Conservation (phyloP, 2,329 filamentous ascomycete species). For the Arachnopeziza araneosa region DNA sequence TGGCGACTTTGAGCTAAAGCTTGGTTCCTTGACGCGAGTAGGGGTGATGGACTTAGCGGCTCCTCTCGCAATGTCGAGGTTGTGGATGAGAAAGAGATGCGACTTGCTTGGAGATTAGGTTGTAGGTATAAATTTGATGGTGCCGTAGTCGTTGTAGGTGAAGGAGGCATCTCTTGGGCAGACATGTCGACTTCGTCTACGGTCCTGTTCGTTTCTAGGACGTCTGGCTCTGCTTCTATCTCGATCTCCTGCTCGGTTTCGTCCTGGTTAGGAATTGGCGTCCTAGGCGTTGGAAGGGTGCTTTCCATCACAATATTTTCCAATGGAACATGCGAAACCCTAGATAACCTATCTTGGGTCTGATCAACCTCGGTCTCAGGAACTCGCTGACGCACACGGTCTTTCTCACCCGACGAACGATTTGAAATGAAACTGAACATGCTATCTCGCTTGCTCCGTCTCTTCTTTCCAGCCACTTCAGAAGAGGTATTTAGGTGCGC, state of each 20-base stretch:
- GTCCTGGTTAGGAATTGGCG: background rate
- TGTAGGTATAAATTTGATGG: background rate
- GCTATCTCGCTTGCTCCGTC: background rate
- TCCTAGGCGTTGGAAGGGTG: background rate
- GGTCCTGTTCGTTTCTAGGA: background rate
- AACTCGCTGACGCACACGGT: background rate
- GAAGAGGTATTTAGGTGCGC: background rate
- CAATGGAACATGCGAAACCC: background rate
- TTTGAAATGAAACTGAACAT: background rate
- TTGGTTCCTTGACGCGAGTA: background rate
- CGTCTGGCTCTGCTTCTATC: background rate
- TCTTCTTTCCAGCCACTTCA: background rate
- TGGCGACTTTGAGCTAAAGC: background rate
- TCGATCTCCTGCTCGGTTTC: background rate
- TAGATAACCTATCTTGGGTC: background rate
- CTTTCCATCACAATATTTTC: background rate
- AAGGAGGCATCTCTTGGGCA: background rate
- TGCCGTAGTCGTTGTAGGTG: background rate
- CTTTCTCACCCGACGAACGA: background rate
- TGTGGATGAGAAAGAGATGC: background rate
- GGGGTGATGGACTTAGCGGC: background rate
- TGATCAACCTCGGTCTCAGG: background rate
- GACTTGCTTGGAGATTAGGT: background rate
- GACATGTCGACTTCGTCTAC: background rate
- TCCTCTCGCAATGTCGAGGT: background rate